Percentiles rank a stretch among this genome's conserved stretches.
Evolutionary conservation across 192 early-diverging fungal species (phyloP).

Genomic region (Umbelopsis ramanniana): DNA sequence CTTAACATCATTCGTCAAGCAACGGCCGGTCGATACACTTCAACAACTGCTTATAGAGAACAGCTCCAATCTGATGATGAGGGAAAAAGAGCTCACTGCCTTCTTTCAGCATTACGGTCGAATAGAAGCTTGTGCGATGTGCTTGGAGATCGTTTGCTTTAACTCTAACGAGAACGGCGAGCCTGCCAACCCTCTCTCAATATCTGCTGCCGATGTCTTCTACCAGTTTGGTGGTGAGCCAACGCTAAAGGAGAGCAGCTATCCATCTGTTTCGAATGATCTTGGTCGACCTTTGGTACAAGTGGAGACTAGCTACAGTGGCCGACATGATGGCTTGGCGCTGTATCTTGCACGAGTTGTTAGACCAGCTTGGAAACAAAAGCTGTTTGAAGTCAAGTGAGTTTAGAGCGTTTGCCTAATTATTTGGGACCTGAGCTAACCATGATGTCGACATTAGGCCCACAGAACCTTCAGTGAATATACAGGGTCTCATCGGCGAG

Average conservation of each 20-base stretch:
- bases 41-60: conserved; percentile 59
- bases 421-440: neutral
- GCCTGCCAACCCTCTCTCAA: conserved; percentile 15
- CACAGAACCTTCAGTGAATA: conserved; percentile 1
- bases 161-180: conserved; percentile 25
- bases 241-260: conserved; percentile 3
- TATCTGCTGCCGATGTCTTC: conserved; percentile 35
- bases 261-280: conserved; percentile 19
- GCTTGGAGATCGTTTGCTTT: conserved; percentile 65
- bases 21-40: conserved; percentile 79
- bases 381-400: conserved; percentile 31
- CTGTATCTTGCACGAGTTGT: conserved; percentile 76
- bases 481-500: conserved; percentile 9
- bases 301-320: conserved; percentile 59
- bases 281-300: conserved; percentile 41
- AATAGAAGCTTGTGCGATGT: conserved; percentile 86
- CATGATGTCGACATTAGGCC: neutral
- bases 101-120: conserved; percentile 62
- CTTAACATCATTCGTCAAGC: conserved; percentile 66
- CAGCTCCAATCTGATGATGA: conserved; percentile 15
- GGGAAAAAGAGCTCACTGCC: conserved; percentile 15
- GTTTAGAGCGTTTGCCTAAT: neutral
- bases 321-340: conserved; percentile 76
- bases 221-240: conserved; percentile 44
- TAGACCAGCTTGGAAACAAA: conserved; percentile 73